phyloP scores from a whole-genome alignment of 176 grass and related monocot species.

The Alloteropsis semialata region DNA sequence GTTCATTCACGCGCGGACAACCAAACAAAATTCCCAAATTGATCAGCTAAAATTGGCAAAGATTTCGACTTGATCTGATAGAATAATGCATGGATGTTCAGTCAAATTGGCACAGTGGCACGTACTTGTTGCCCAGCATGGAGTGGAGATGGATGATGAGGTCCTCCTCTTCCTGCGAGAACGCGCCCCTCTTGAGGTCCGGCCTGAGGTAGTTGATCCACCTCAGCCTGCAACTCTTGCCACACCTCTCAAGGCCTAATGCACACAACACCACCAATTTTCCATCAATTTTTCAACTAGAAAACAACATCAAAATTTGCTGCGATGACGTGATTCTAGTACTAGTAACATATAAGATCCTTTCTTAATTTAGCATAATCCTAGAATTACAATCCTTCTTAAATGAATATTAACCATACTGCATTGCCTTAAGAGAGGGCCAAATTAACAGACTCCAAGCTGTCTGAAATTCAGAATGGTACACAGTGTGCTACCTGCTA shows the following conservation, averaged over 20 bases:
- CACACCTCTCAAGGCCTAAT: slow-evolving; percentile 69
- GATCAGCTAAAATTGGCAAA: not conserved
- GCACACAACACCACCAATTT: not conserved
- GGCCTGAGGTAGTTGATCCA: slow-evolving; percentile 82
- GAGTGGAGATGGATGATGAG: slow-evolving; percentile 72
- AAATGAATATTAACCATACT: not conserved
- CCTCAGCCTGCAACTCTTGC: slow-evolving; percentile 75
- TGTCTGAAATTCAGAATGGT: not conserved
- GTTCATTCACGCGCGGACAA: not conserved
- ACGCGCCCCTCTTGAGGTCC: slow-evolving; percentile 77
- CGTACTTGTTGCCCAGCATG: slow-evolving; percentile 76
- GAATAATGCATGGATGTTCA: not conserved
- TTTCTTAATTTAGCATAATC: not conserved
- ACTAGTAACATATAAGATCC: not conserved
- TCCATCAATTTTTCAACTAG: not conserved
- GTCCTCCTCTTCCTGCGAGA: slow-evolving; percentile 79
- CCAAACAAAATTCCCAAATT: not conserved
- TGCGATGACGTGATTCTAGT: not conserved
- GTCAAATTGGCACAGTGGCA: not conserved
- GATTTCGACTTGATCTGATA: not conserved
- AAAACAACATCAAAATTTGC: not conserved
- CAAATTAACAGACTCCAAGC: not conserved
- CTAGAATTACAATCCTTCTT: not conserved
- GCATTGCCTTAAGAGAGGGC: not conserved
- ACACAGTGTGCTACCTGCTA: slow-evolving; percentile 38